Base-by-base conservation (phyloP, 2,329 filamentous ascomycete species). In the Neofusicoccum sp. region DNA sequence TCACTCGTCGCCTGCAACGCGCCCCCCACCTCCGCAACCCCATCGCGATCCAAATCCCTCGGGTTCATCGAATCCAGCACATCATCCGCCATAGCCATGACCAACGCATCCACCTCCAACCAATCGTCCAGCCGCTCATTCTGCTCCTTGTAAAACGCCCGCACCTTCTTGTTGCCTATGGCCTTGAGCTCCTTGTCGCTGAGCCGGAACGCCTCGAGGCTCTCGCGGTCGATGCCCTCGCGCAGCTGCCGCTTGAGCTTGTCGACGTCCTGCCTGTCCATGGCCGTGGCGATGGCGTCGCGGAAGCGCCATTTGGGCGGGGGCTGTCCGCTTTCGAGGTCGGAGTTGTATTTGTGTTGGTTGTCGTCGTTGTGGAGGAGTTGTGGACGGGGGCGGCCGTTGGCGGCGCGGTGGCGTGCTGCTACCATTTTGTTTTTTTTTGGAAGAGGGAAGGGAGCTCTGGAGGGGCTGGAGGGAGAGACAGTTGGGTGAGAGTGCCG, bases 41-140 rank as follows among this genome's bases (percentile, higher is more conserved):
- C 84, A 67, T 87, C 85, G 34, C 81, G 76, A 65, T 87, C 84
- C 1, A 81, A 76, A 61, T 87, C 85, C 1, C 67, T 67, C 1
- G 85, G 85, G 64, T 84, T 79, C 79, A 87, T 85, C 45, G 80
- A 83, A 64, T 87, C 85, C n/a, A 87, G 76, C 6, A 87, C 81
- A 11, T 63, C 61, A 68, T 86, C 84, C 9, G 84, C 82, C 43
- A 87, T 77, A 29, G 80, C 79, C 65, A 79, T 80, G 47, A 87
- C 85, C 6, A 86, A 77, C 39, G 83, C 80, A 71, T 87, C 84
- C 37, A 87, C 83, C 70, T 87, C 83, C 9, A 85, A 72, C 84
- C 84, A 86, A 66, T 85, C 84, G 65, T 86, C 83, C 9, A 87
- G 70, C 1, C 79, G 73, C 8, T 78, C 74, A 65, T 87, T 87